phyloP scores from a whole-genome alignment of 768 basidiomycete species.

The Amanita exitialis region DNA sequence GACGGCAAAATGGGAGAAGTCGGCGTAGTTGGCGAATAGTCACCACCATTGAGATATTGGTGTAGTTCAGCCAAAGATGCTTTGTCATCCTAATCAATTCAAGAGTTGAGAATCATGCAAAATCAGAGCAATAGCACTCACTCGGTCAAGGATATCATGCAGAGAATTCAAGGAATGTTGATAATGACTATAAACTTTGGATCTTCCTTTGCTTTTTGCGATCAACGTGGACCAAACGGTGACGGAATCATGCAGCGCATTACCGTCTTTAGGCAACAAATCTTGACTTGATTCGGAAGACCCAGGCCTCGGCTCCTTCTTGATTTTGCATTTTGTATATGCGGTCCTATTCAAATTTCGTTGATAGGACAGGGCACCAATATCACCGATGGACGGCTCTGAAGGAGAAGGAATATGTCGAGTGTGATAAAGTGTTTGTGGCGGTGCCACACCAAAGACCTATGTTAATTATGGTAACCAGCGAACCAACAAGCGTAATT shows the following conservation, averaged over 20 bases:
- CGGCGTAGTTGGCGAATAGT: constrained; percentile 11
- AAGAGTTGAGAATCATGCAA: constrained; percentile 1
- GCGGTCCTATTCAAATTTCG: constrained; percentile 41
- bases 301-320: constrained; percentile 37
- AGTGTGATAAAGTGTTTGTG: constrained; percentile 70
- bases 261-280: constrained; percentile 29
- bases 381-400: constrained; percentile 12
- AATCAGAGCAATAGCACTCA: constrained; percentile 25
- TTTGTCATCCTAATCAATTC: constrained; percentile 51
- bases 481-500: constrained; percentile 5
- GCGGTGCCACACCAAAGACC: constrained; percentile 79
- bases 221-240: constrained; percentile 5
- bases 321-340: constrained; percentile 33
- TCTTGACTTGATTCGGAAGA: constrained; percentile 55
- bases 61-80: constrained; percentile 68
- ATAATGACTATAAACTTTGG: constrained; percentile 63
- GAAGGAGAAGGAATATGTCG: constrained; percentile 35
- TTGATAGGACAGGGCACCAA: constrained; percentile 5
- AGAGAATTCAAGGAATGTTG: constrained; percentile 77
- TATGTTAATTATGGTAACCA: constrained; percentile 16
- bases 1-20: constrained; percentile 16
- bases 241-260: constrained; percentile 8
- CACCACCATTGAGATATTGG: constrained; percentile 42
- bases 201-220: constrained; percentile 18
- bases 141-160: constrained; percentile 69